These are phyloP conservation scores for Arthrobotrys iridis DNA, from an alignment of 2,329 filamentous ascomycete genomes.

Conservation along the genomic window DNA sequence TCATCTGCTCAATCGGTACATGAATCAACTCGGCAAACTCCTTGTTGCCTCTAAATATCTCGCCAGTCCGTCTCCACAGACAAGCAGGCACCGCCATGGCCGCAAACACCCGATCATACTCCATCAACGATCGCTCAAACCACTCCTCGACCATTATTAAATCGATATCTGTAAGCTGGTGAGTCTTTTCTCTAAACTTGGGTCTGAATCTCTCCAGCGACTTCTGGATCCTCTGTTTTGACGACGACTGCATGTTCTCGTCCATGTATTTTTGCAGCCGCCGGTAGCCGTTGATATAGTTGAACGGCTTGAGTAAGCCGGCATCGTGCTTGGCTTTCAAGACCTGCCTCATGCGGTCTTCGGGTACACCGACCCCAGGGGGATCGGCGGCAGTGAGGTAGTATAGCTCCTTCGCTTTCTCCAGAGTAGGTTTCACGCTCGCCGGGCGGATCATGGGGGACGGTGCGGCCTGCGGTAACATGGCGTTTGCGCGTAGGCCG, in stretches of 20 bases:
- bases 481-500: slow-evolving; percentile 54
- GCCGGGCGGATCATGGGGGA: slow-evolving; percentile 52
- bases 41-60: slow-evolving; percentile 97
- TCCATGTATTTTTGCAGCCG: slow-evolving; percentile 92
- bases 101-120: slow-evolving; percentile 97
- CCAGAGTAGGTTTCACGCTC: slow-evolving; percentile 56
- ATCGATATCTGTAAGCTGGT: slow-evolving; percentile 90
- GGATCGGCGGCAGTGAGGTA: slow-evolving; percentile 97
- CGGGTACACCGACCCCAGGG: slow-evolving; percentile 77
- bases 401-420: slow-evolving; percentile 80
- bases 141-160: slow-evolving; percentile 97
- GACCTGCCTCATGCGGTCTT: slow-evolving; percentile 94
- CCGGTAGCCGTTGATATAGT: slow-evolving; percentile 96
- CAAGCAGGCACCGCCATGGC: slow-evolving; percentile 99
- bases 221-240: slow-evolving; percentile 88
- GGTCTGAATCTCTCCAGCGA: slow-evolving; percentile 93
- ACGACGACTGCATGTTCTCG: slow-evolving; percentile 80
- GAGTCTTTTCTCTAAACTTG: slow-evolving; percentile 94
- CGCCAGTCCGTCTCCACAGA: slow-evolving; percentile 94
- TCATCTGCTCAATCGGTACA: slow-evolving; percentile 86
- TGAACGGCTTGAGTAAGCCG: slow-evolving; percentile 93
- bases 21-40: slow-evolving; percentile 98
- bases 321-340: slow-evolving; percentile 96
- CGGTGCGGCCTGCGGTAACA: slow-evolving; percentile 46
- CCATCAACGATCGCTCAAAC: slow-evolving; percentile 96